Evolutionary conservation across 2,329 filamentous ascomycete genomes (phyloP), one percentile per base, ranked within the genome.

Genomic region (Calonectria fujianensis): DNA sequence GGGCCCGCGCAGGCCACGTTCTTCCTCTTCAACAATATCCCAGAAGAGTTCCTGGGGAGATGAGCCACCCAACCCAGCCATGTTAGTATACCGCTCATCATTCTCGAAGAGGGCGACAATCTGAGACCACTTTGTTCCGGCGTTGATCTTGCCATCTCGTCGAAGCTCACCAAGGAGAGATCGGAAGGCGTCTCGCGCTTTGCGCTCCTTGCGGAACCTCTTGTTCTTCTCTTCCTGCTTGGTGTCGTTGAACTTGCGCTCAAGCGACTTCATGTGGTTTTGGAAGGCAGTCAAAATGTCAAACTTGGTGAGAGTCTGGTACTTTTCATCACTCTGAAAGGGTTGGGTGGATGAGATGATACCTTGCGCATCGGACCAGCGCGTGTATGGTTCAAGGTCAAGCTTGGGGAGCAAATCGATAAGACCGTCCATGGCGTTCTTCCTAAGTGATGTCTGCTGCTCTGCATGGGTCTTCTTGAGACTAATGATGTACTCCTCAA

Each of bases 251-350:
- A 98, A 96, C 68, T 92, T 92, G 75, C 96, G 94, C 86, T 99
- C 97, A 77, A 98, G 90, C 73, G 93, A 91, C 86, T 97, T 98
- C 88, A 98, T 97, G 83, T 98, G 96, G 82, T 94, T 95, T 87
- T 98, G 96, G 85, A 98, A 99, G 74, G 94, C 94, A 82, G 92
- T 96, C 87, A 99, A 90, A 83, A 98, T 92, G 85, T 99, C 97
- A 86, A 95, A 94, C 83, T 96, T 95, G 86, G 90, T 96, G 80
- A 99, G 91, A 82, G 93, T 88, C 85, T 95, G 92, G 88, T 98
- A 98, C 87, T 95, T 97, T 82, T 94, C 92, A 80, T 97, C 95
- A 83, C 89, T 90, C 85, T 95, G 92, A 84, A 98, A 96, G 77
- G 92, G 93, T 76, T 93, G 90, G 83, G 94, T 95, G 69, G 92